Evolutionary conservation across 768 basidiomycete species (phyloP).

Genomic region (Leccinum obscurum): DNA sequence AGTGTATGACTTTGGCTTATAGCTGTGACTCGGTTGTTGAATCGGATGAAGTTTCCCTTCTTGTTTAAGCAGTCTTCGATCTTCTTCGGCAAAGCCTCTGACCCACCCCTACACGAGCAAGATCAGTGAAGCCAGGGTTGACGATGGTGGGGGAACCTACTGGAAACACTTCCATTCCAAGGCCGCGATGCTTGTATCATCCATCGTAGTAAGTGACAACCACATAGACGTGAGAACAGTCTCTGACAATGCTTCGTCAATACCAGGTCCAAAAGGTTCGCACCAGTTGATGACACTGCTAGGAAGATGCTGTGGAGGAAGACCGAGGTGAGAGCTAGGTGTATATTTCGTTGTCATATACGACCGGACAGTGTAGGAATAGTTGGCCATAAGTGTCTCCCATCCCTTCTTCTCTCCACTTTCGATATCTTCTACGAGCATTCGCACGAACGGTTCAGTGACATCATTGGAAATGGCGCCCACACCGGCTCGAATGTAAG

Average conservation of each 20-base stretch:
- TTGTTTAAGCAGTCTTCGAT: neutral
- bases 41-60: neutral
- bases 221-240: neutral
- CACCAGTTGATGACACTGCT: constrained; percentile 31
- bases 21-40: constrained; percentile 7
- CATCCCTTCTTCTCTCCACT: constrained; percentile 23
- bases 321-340: constrained; percentile 15
- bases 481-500: constrained; percentile 20
- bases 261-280: constrained; percentile 9
- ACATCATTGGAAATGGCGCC: constrained; percentile 17
- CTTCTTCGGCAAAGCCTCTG: constrained; percentile 7
- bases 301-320: constrained; percentile 17
- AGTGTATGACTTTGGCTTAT: neutral
- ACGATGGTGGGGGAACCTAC: neutral
- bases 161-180: constrained; percentile 12
- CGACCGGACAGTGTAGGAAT: constrained; percentile 27
- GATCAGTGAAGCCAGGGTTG: neutral
- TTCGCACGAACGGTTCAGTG: constrained; percentile 17
- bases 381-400: constrained; percentile 26
- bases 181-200: neutral
- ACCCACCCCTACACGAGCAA: neutral
- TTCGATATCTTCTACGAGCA: constrained; percentile 21
- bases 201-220: neutral
- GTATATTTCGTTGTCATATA: constrained; percentile 23
- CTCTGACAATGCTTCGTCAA: neutral